Evolutionary conservation across 1,139 yeast species (phyloP).

Genomic region (Lodderomyces orthopsilosis): DNA sequence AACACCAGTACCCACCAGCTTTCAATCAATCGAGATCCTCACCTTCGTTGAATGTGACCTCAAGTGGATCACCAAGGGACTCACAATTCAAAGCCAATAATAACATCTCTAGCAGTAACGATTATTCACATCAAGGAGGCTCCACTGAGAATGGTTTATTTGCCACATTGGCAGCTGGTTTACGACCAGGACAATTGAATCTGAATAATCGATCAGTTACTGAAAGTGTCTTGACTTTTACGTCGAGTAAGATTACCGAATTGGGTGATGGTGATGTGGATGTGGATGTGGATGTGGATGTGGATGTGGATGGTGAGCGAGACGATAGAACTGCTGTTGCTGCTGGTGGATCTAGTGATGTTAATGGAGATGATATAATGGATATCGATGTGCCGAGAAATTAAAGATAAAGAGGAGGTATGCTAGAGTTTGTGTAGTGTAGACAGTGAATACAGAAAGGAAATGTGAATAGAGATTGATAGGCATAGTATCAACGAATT

Average conservation of each 20-base stretch:
- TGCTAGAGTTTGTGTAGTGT: background rate
- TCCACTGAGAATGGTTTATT: conserved; percentile 19
- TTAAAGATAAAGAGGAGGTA: background rate
- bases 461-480: too few relatives aligned
- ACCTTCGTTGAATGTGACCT: conserved; percentile 6
- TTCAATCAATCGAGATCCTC: conserved; percentile 8
- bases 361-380: background rate
- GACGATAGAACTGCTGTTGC: background rate
- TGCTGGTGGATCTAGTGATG: background rate
- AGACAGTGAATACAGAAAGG: background rate
- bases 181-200: conserved; percentile 32
- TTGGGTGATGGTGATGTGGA: conserved; percentile 7
- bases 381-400: background rate
- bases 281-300: conserved; percentile 10
- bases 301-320: background rate
- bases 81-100: conserved; percentile 21
- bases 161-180: conserved; percentile 5
- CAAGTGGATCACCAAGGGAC: conserved; percentile 21
- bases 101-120: conserved; percentile 2
- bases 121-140: conserved; percentile 18
- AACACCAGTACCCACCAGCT: conserved; percentile 1
- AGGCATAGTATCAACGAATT: too few relatives aligned
- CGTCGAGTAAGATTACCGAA: conserved; percentile 10
- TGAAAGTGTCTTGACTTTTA: conserved; percentile 22
- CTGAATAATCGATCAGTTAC: conserved; percentile 33